Evolutionary conservation across 2,329 filamentous ascomycete genomes (phyloP), one percentile per base, ranked within the genome.

Genomic region (Pseudodiploospora longispora): DNA sequence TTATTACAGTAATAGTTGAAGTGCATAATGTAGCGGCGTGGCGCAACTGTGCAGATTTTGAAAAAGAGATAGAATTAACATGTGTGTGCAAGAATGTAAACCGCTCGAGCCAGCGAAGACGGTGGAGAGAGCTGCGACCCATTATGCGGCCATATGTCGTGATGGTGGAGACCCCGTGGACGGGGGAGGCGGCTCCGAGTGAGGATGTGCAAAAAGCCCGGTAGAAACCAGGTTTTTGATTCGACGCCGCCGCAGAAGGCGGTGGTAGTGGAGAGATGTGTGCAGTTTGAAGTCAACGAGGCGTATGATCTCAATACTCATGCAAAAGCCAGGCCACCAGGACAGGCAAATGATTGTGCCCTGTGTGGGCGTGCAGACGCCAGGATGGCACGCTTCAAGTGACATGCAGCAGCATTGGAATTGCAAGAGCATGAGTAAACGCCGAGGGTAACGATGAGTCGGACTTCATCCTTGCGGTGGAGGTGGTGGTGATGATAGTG

Each of bases 61-160:
- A 46, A 42, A 42, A 30, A 42, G 29, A n/a, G 27, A 38, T 19
- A 19, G 19, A 19, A 19, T 19, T 19, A 38, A 33, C 19, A 27
- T 30, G 30, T 36, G 33, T 40, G 45, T 36, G 45, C 45, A 44
- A 47, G 36, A 33, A 47, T n/a, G 19, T 19, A 35, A 34, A 38
- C 47, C 47, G 46, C 46, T 54, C 52, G 55, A 47, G 45, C 55
- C 54, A 50, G 55, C 52, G 49, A 55, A 45, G 51, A 47, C 44
- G 43, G 42, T 45, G 38, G 33, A 34, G 33, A 31, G 36, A 41
- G 38, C 6, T 38, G 42, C 46, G 44, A 41, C 48, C 52, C 36
- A 30, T 46, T 44, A 44, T 52, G 50, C 47, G 47, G 47, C 46
- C 47, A 39, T 10, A 39, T 33, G 34, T 41, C 35, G 45, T 35